Conservation (phyloP, 2,329 filamentous ascomycete species). For the Calonectria pauciramosa region DNA sequence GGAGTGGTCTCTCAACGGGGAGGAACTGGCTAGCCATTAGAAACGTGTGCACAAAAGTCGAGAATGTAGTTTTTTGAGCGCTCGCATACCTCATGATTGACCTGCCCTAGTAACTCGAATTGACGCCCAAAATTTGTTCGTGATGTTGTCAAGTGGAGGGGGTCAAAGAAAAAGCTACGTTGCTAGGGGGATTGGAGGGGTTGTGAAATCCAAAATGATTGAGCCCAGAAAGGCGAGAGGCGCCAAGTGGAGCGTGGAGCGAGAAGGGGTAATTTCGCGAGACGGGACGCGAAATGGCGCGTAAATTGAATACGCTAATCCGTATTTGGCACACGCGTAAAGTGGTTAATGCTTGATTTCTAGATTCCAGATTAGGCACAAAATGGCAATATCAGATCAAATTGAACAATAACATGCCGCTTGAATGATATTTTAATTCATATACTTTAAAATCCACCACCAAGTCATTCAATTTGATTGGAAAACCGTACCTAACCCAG, state of each 20-base stretch:
- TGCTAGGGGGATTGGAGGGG: slow-evolving; percentile 23
- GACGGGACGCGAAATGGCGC: slow-evolving; percentile 51
- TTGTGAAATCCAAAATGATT: slow-evolving; percentile 37
- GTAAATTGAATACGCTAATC: slow-evolving; percentile 59
- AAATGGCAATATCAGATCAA: not conserved
- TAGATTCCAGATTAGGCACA: not conserved
- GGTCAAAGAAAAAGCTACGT: not conserved
- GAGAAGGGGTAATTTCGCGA: slow-evolving; percentile 44
- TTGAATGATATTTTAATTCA: not conserved
- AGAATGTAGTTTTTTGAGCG: not conserved
- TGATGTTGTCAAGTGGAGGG: slow-evolving; percentile 8
- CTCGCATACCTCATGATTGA: slow-evolving; percentile 33
- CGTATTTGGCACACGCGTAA: slow-evolving; percentile 51
- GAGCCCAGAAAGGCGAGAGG: slow-evolving; percentile 30
- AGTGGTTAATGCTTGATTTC: slow-evolving; percentile 43
- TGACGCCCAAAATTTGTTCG: not conserved
- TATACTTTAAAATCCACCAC: not conserved
- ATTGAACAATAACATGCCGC: not conserved
- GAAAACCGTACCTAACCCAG: too few species aligned
- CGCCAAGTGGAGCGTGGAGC: slow-evolving; percentile 38
- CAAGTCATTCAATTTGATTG: too few species aligned
- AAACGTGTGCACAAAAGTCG: not conserved
- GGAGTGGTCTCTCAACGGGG: slow-evolving; percentile 84
- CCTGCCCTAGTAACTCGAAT: slow-evolving; percentile 5
- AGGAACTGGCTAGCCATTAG: slow-evolving; percentile 73